Percentiles rank a stretch among this genome's conserved stretches.
Evolutionary conservation across 805 yeast genomes (phyloP).

Genomic region (Spathaspora boniae): DNA sequence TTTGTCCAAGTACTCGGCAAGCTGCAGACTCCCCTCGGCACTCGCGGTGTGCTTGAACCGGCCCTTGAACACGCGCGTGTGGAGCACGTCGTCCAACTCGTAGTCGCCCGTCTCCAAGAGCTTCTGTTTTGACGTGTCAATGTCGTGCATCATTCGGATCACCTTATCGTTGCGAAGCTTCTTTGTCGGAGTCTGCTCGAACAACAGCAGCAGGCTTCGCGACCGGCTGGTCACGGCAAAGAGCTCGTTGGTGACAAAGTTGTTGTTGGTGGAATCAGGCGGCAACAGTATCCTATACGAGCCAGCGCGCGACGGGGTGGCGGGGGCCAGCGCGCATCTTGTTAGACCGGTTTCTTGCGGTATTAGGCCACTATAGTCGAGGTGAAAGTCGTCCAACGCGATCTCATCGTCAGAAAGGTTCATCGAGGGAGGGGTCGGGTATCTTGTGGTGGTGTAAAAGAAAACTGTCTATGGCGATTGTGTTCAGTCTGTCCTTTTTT

Average conservation of each 20-base stretch:
- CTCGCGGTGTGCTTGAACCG: conserved; percentile 22
- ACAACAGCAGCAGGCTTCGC: too few relatives aligned
- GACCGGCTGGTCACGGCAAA: conserved; percentile 25
- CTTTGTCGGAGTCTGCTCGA: conserved; percentile 7
- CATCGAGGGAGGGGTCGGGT: too few relatives aligned
- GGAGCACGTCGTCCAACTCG: conserved; percentile 32
- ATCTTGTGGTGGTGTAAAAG: too few relatives aligned
- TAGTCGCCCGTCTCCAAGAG: conserved; percentile 20
- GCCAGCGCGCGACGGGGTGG: too few relatives aligned
- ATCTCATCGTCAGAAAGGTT: too few relatives aligned
- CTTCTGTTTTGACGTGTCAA: conserved; percentile 26
- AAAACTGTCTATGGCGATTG: too few relatives aligned
- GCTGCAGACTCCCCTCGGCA: too few relatives aligned
- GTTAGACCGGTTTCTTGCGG: not conserved
- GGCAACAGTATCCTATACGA: conserved; percentile 5
- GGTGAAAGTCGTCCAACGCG: too few relatives aligned
- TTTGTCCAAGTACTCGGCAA: too few relatives aligned
- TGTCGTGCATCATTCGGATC: conserved; percentile 31
- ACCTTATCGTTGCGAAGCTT: conserved; percentile 33
- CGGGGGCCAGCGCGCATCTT: not conserved
- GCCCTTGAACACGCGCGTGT: conserved; percentile 34
- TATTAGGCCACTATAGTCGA: too few relatives aligned
- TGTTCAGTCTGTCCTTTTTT: too few relatives aligned
- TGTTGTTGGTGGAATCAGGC: conserved; percentile 11
- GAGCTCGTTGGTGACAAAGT: conserved; percentile 24